A percentile compares a stretch with the other conserved stretches of the same genome.
phyloP scores from a whole-genome alignment of 2,329 filamentous ascomycete species.

The Verticillium dahliae region DNA sequence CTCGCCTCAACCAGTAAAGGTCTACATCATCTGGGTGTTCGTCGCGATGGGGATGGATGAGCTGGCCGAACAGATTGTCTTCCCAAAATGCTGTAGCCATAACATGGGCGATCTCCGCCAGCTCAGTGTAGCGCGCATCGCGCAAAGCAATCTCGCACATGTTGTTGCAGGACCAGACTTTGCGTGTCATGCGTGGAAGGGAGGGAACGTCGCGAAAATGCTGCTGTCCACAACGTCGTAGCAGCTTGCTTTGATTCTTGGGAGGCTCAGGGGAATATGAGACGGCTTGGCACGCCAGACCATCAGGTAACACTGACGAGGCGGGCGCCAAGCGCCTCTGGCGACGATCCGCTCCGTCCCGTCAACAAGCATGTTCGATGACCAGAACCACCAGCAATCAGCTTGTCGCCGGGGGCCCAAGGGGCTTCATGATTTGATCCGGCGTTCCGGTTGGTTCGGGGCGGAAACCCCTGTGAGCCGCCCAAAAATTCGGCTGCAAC shows the following conservation, averaged over 20 bases:
- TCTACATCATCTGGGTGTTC: constrained; percentile 21
- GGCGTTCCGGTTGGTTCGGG: background rate
- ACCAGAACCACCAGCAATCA: background rate
- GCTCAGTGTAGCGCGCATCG: constrained; percentile 15
- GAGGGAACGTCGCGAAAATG: no score
- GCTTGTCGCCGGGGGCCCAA: background rate
- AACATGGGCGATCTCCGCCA: constrained; percentile 19
- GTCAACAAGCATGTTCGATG: background rate
- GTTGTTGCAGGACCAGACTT: background rate
- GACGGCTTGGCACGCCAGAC: no score
- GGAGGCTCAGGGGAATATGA: no score
- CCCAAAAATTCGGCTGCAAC: background rate
- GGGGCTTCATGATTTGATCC: background rate
- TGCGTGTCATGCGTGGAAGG: background rate
- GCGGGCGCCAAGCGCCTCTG: background rate
- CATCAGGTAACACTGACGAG: background rate
- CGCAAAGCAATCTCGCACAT: constrained; percentile 6
- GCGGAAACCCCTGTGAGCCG: background rate
- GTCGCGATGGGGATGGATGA: constrained; percentile 25
- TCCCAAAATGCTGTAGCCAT: constrained; percentile 24
- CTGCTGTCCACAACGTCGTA: no score
- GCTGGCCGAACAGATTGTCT: constrained; percentile 23
- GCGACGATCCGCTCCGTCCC: background rate
- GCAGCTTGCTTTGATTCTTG: background rate
- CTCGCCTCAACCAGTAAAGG: constrained; percentile 20